These are phyloP conservation scores for Emergomyces orientalis DNA, from an alignment of 2,329 filamentous ascomycete genomes.

Conservation along the genomic window DNA sequence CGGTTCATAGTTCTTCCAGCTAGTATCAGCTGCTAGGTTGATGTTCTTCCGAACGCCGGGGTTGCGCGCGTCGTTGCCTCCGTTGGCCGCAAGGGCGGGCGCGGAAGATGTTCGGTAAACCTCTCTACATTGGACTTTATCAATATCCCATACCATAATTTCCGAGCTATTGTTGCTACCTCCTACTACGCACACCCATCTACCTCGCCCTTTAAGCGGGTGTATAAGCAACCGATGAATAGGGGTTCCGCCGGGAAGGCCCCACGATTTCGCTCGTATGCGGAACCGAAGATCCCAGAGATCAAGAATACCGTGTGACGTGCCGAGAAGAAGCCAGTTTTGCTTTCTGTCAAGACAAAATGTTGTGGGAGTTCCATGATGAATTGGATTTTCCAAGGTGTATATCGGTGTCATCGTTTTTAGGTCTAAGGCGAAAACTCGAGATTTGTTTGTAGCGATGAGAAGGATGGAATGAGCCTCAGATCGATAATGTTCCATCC, in stretches of 20 bases:
- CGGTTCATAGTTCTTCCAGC: conserved; percentile 59
- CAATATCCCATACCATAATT: conserved; percentile 90
- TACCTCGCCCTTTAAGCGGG: conserved; percentile 65
- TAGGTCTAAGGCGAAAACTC: conserved; percentile 75
- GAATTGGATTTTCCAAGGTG: conserved; percentile 72
- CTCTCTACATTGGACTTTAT: conserved; percentile 79
- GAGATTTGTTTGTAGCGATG: conserved; percentile 75
- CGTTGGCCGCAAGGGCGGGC: conserved; percentile 10
- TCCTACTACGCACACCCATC: conserved; percentile 80
- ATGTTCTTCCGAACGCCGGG: conserved; percentile 14
- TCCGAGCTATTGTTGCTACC: conserved; percentile 74
- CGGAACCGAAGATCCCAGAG: conserved; percentile 97
- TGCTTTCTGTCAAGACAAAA: conserved; percentile 80
- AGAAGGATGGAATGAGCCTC: conserved; percentile 75
- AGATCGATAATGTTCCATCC: conserved; percentile 83
- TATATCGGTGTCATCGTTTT: conserved; percentile 77
- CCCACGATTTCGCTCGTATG: conserved; percentile 79
- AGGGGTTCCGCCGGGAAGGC: conserved; percentile 66
- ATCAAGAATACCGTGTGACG: conserved; percentile 83
- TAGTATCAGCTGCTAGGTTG: conserved; percentile 18
- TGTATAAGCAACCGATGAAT: conserved; percentile 74
- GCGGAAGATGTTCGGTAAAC: conserved; percentile 59
- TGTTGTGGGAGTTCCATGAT: conserved; percentile 83
- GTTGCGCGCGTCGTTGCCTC: conserved; percentile 29
- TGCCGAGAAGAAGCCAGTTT: conserved; percentile 86